These are phyloP conservation scores for Dactylellina parvicollis DNA, from an alignment of 2,329 filamentous ascomycete species.

Conservation along the genomic window DNA sequence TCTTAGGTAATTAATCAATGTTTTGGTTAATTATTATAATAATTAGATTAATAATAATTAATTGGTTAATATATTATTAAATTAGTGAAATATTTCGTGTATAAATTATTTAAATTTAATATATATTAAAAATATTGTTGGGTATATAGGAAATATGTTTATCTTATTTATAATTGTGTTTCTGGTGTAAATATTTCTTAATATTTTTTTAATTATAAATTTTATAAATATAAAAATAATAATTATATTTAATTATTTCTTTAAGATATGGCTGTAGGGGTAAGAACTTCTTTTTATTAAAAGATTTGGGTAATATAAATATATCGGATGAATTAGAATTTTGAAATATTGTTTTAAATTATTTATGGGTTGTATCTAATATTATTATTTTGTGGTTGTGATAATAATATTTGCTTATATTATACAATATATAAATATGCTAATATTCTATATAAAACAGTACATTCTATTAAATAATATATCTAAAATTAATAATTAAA, in stretches of 20 bases:
- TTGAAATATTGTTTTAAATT: neutral
- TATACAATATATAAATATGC: neutral
- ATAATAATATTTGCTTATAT: slow-evolving; percentile 1
- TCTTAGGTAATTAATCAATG: too few relatives aligned
- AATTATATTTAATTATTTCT: neutral
- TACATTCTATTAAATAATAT: neutral
- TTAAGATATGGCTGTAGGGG: neutral
- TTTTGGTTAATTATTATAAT: too few relatives aligned
- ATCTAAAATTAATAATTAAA: neutral
- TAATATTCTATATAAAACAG: neutral
- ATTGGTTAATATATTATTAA: neutral
- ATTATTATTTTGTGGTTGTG: neutral
- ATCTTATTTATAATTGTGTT: neutral
- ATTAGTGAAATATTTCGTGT: neutral
- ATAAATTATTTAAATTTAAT: slow-evolving; percentile 6
- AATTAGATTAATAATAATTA: too few relatives aligned
- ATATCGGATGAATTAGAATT: neutral
- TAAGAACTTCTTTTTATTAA: neutral
- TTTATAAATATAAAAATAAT: neutral
- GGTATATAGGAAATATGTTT: neutral
- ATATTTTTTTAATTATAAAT: neutral
- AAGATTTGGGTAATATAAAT: neutral
- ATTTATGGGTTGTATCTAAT: slow-evolving; percentile 10
- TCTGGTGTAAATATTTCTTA: neutral
- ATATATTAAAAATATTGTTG: slow-evolving; percentile 4